Evolutionary conservation across 2,329 filamentous ascomycete species (phyloP).

Genomic region (Chaetomiaceae sp.): DNA sequence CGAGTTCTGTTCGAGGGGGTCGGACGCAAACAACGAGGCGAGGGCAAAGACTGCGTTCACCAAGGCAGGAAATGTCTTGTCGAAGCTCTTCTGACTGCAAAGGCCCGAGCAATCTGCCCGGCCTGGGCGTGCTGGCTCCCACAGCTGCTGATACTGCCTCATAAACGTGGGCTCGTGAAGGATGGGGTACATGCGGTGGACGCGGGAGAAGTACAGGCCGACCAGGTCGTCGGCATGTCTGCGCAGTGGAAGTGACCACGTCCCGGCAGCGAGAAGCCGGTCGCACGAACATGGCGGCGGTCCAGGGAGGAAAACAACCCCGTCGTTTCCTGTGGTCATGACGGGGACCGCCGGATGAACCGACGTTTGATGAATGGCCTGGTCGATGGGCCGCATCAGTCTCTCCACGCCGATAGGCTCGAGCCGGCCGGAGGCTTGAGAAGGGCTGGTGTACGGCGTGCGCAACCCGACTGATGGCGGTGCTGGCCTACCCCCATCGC

Average conservation of each 20-base stretch:
- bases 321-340: too few species aligned
- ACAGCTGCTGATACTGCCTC: slow-evolving; percentile 11
- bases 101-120: background rate
- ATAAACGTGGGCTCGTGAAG: slow-evolving; percentile 20
- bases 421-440: too few species aligned
- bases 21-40: too few species aligned
- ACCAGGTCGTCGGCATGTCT: slow-evolving; percentile 17
- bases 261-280: too few species aligned
- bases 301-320: too few species aligned
- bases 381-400: too few species aligned
- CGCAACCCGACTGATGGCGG: too few species aligned
- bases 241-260: slow-evolving; percentile 11
- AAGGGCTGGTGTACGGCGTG: too few species aligned
- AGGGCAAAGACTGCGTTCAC: too few species aligned
- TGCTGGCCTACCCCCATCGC: too few species aligned
- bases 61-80: slow-evolving; percentile 9
- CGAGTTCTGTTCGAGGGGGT: background rate
- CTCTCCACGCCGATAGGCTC: too few species aligned
- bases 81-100: background rate
- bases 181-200: slow-evolving; percentile 22
- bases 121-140: background rate
- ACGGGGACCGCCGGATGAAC: background rate
- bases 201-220: slow-evolving; percentile 15
- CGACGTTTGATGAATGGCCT: background rate
- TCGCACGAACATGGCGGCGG: too few species aligned